Evolutionary conservation across 352 stramenopile species (phyloP), one percentile per base, ranked within the genome.

Genomic region (Phytophthora ramorum): DNA sequence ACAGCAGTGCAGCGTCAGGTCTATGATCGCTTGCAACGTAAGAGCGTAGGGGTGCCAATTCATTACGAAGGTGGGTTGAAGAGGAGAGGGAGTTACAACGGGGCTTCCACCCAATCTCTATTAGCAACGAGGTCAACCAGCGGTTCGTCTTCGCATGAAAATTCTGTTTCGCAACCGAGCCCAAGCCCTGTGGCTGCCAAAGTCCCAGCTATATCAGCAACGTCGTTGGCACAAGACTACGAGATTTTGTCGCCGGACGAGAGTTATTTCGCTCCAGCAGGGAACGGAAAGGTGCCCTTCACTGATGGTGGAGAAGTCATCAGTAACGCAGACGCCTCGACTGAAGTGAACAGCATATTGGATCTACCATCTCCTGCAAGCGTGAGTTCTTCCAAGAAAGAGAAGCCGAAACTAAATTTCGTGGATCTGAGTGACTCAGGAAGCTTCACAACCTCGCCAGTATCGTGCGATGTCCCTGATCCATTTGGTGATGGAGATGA

Each of bases 1-100:
- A 76, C 63, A n/a, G 58, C 35, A 64, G 63, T 47, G 4, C 71
- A 79, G 41, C 71, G 71, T 53, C 71, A 79, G 40, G 53, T 47
- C n/a, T 54, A 71, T 54, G 62, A 70, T 22, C 52, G 43, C 16
- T 32, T 79, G 20, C 71, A 76, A 17, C 63, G 58, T 38, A 73
- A 66, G 37, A 73, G 45, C n/a, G 66, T 38, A 34, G 53, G 47
- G 4, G 40, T 50, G n/a, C 8, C 45, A 16, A 47, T 53, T 47
- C 55, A 60, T 7, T 28, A 35, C 22, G 62, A 75, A 19, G 54
- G 53, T 16, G 37, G 19, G 14, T 22, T 73, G 12, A 73, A 58
- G 37, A 69, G 66, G 24, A 72, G 66, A 65, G 44, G 46, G 12
- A 76, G 71, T 30, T 56, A 73, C 58, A 65, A 49, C 24, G 66